A percentile compares a stretch with the other conserved stretches of the same genome.
These are phyloP conservation scores for Xerocomellus chrysenteron DNA, from an alignment of 768 basidiomycete genomes.

Conservation along the genomic window DNA sequence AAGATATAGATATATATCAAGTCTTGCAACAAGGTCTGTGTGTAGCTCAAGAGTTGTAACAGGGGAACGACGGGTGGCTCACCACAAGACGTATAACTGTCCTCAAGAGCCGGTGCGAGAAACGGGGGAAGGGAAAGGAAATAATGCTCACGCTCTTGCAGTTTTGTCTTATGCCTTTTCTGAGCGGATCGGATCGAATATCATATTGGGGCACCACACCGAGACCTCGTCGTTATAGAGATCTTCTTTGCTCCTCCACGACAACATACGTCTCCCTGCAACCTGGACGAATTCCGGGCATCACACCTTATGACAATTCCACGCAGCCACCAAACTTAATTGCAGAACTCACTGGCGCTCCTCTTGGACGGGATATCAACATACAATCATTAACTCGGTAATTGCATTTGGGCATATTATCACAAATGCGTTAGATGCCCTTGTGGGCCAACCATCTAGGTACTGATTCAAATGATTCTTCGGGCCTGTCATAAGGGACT, in stretches of 20 bases:
- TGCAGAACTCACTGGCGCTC: too few relatives aligned
- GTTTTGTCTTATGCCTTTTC: neutral
- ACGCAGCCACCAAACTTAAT: too few relatives aligned
- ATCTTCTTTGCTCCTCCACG: too few relatives aligned
- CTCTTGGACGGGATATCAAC: too few relatives aligned
- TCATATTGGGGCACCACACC: neutral
- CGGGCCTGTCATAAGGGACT: constrained; percentile 70
- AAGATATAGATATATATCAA: too few relatives aligned
- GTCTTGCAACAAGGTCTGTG: neutral
- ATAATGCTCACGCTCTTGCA: neutral
- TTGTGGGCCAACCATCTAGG: constrained; percentile 57
- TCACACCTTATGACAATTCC: too few relatives aligned
- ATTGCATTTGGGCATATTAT: neutral
- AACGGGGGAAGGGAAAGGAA: neutral
- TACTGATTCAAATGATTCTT: constrained; percentile 60
- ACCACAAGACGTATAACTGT: neutral
- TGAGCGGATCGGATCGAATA: too few relatives aligned
- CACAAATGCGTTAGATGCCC: constrained; percentile 32
- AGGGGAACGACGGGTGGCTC: neutral
- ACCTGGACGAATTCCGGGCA: too few relatives aligned
- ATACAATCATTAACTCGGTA: neutral
- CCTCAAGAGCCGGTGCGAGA: neutral
- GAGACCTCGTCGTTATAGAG: neutral
- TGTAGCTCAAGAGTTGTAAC: neutral
- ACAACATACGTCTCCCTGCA: too few relatives aligned